Conservation (phyloP, 805 yeast genomes). For the Pichia sporocuriosa region DNA sequence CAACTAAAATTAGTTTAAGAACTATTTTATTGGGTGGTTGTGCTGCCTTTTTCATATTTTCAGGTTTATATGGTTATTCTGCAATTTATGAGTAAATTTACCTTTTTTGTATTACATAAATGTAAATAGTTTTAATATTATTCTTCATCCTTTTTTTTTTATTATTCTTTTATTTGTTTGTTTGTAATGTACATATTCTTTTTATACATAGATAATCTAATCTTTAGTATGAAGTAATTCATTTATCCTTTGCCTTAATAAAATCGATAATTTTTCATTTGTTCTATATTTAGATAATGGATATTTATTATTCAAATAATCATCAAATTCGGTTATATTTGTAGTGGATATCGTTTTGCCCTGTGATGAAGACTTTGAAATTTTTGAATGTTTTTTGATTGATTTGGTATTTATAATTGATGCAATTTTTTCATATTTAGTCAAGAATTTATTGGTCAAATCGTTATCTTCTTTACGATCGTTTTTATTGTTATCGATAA, state of each 20-base stretch:
- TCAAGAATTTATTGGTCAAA: not conserved
- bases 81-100: constrained; percentile 35
- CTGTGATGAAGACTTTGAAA: not conserved
- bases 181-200: no score
- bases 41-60: constrained; percentile 73
- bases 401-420: constrained; percentile 3
- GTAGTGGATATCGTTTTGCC: no score
- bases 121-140: no score
- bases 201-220: not conserved
- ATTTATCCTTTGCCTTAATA: not conserved
- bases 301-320: constrained; percentile 26
- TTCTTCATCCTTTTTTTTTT: not conserved
- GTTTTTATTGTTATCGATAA: not conserved
- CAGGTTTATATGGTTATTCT: constrained; percentile 71
- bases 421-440: constrained; percentile 1
- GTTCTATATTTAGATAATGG: not conserved
- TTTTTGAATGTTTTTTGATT: not conserved
- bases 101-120: not conserved
- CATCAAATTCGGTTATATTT: constrained; percentile 26
- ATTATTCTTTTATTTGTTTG: no score
- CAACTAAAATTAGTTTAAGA: constrained; percentile 84
- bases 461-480: constrained; percentile 1
- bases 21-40: constrained; percentile 91
- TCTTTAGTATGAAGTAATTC: not conserved
- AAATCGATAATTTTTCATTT: not conserved